Conservation (phyloP, 768 basidiomycete species). For the Russula dissimulans region DNA sequence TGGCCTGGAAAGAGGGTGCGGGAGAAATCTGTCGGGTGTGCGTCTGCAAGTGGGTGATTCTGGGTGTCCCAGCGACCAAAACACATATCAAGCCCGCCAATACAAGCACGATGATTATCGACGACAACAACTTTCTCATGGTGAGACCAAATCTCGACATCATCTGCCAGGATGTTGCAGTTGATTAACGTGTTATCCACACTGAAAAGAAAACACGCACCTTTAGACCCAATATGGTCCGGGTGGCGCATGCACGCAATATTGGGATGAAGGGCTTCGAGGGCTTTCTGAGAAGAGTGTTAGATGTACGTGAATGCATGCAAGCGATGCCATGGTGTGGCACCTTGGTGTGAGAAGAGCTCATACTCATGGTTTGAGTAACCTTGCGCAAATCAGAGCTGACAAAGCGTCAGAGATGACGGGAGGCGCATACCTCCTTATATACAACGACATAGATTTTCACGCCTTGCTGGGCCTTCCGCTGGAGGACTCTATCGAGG, state of each 20-base stretch:
- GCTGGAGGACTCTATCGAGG: constrained; percentile 72
- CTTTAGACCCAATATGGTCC: constrained; percentile 79
- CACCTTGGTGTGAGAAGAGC: constrained; percentile 76
- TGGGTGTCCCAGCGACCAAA: constrained; percentile 97
- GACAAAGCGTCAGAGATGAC: neutral
- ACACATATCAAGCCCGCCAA: constrained; percentile 93
- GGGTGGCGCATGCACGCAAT: constrained; percentile 87
- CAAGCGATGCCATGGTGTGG: neutral
- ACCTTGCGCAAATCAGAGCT: constrained; percentile 37
- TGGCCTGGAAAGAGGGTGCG: constrained; percentile 86
- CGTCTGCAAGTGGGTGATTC: constrained; percentile 84
- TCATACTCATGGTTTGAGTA: constrained; percentile 85
- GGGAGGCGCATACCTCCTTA: constrained; percentile 60
- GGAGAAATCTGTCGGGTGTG: constrained; percentile 77
- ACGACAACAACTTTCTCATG: constrained; percentile 90
- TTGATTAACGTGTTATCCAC: neutral
- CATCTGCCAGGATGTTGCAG: constrained; percentile 34
- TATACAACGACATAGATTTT: constrained; percentile 88
- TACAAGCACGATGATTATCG: constrained; percentile 76
- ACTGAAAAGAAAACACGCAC: constrained; percentile 22
- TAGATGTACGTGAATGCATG: neutral
- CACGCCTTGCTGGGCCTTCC: constrained; percentile 89
- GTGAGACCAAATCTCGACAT: constrained; percentile 83
- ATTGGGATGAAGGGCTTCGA: constrained; percentile 81
- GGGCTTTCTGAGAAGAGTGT: constrained; percentile 38